Conservation (phyloP, 2,329 filamentous ascomycete species). For the Aspergillus ibericus region DNA sequence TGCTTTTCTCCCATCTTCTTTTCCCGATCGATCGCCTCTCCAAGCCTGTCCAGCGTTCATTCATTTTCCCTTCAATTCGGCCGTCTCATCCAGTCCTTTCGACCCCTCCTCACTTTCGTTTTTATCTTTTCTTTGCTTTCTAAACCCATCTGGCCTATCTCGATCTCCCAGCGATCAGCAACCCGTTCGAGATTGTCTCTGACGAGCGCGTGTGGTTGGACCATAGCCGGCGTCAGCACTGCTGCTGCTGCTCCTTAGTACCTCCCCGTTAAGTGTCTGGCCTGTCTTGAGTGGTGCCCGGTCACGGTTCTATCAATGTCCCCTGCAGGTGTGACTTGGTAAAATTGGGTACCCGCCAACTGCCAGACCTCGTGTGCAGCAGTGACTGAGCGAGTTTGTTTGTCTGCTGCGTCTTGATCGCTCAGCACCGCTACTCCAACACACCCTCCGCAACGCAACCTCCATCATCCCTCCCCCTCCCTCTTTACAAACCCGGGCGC, state of each 20-base stretch:
- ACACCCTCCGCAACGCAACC: background rate
- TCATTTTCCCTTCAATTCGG: background rate
- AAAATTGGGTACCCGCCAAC: conserved; percentile 21
- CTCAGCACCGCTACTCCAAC: background rate
- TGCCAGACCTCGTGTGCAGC: conserved; percentile 12
- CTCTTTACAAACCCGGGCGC: background rate
- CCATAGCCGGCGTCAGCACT: background rate
- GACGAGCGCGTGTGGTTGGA: background rate
- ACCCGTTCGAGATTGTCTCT: background rate
- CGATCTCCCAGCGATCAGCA: background rate
- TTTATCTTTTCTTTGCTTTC: background rate
- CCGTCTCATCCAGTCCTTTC: conserved; percentile 1
- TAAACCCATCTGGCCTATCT: background rate
- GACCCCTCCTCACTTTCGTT: background rate
- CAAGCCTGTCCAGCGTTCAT: background rate
- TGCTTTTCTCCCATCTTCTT: conserved; percentile 5
- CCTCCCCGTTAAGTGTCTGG: background rate
- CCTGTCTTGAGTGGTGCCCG: background rate
- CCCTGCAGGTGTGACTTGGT: conserved; percentile 19
- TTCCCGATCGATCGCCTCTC: conserved; percentile 9
- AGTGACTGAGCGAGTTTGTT: conserved; percentile 6
- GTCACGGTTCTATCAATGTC: conserved; percentile 3
- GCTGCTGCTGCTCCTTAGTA: conserved; percentile 2
- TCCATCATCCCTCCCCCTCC: background rate
- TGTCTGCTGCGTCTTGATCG: conserved; percentile 3